Base-by-base conservation (phyloP, 1,284 basidiomycete species). In the Thelephora terrestris region DNA sequence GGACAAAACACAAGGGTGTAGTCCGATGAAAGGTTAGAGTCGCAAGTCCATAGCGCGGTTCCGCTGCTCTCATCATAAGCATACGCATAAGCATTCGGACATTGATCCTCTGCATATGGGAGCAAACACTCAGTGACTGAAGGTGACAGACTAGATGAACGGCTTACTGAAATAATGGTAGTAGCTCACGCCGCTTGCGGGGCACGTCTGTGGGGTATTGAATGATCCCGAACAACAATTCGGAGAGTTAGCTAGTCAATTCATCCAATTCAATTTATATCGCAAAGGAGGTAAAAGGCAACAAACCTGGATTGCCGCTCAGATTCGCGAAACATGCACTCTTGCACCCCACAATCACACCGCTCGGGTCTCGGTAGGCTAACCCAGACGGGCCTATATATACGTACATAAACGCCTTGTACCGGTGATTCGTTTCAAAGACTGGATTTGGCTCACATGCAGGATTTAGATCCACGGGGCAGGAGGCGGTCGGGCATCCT, bases 301-400 rank as follows among this genome's bases (percentile, higher is more conserved):
- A 57, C 62, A 14, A 53, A 69, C 70, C 27, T 39, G 65, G 71
- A 55, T 75, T 69, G 17, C 63, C 63, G 49, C 61, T 61, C 27
- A 81, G 63, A 54, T 78, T 76, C 12, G 78, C 78, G 1, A 61
- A 54, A 60, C 80, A 84, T 2, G 80, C 75, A 46, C 71, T 75
- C 59, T 72, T 73, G 67, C 79, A 81, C 6, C 78, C 79, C 23
- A 77, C 69, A 4, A 70, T 70, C 58, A 66, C 66, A 6, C 80
- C 79, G 27, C 63, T 59, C 3, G 71, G 63, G 58, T 77, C 75
- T 52, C 61, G 67, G 6, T 78, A 78, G 6, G 78, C 79, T 53
- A 79, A 63, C 4, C 64, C 55, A 17, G 66, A 61, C 32, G 79
- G 80, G 54, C 76, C 76, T 78, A 24, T 43, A 25, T 32, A 43